Evolutionary conservation across 257 asterid species (phyloP).

Genomic region (Solanum peruvianum): DNA sequence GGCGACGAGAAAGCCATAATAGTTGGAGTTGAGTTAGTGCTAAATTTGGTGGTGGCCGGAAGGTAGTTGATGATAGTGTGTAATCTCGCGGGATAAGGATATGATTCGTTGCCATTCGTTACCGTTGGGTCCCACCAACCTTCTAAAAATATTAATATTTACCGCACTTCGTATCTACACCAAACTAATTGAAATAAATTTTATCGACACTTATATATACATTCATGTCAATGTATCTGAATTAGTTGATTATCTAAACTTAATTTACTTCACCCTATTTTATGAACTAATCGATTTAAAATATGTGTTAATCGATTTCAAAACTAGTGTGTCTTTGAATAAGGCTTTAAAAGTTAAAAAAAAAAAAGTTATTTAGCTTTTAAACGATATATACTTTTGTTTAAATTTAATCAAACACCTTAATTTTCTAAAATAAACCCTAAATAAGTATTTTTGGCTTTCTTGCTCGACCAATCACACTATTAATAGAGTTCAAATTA

Average conservation of each 20-base stretch:
- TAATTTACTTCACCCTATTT: too few relatives aligned
- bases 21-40: neutral
- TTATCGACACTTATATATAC: too few relatives aligned
- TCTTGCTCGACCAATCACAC: too few relatives aligned
- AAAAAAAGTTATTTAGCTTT: neutral
- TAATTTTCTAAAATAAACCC: neutral
- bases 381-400: too few relatives aligned
- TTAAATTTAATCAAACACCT: too few relatives aligned
- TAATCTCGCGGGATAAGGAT: constrained; percentile 31
- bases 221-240: too few relatives aligned
- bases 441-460: too few relatives aligned
- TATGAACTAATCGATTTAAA: too few relatives aligned
- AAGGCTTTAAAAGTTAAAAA: neutral
- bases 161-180: too few relatives aligned
- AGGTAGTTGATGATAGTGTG: constrained; percentile 34
- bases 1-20: constrained; percentile 48
- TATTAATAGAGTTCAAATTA: neutral
- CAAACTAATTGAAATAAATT: rapidly evolving
- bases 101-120: constrained; percentile 24
- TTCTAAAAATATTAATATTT: too few relatives aligned
- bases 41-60: constrained; percentile 11
- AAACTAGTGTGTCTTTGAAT: neutral
- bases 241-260: rapidly evolving
- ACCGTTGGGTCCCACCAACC: constrained; percentile 14
- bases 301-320: too few relatives aligned